Evolutionary conservation across 73 alveolate genomes (phyloP), one percentile per base, ranked within the genome.

Genomic region (Paramecium octaurelia): DNA sequence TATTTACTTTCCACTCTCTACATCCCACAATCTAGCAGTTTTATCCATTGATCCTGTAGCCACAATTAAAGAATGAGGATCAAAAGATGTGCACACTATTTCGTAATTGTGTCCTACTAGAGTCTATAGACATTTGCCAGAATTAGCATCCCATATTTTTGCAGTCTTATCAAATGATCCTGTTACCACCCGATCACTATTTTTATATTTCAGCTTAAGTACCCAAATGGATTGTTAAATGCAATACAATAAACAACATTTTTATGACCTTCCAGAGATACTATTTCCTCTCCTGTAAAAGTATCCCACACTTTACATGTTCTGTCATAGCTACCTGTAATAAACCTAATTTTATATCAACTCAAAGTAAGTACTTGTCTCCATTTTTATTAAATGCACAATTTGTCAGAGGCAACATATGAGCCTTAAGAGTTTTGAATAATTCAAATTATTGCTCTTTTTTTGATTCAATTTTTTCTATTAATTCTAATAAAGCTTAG

Each of bases 231-330:
- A 93, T 98, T 98, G 95, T 99, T 99, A 95, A 99, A 99, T 60
- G 99, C 99, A 69, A 99, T 98, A 20, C 99, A 93, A 94, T 99
- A 99, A 38, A 99, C 99, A 86, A 98, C 99, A 95, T 98, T 99
- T 92, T 97, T 98, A 97, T 98, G 99, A 20, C 99, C 99, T 68
- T 97, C 99, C 21, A 99, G 93, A 54, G 99, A 93, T 85, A 95
- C 97, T 29, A 98, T 95, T 94, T 97, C 99, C 77, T 98, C 97
- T 29, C 92, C 86, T 1, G 99, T 95, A 90, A 92, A 93, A 18
- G 99, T 99, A 85, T 99, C 99, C 99, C 99, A 99, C 58, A 99
- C 99, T 89, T 98, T 97, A 95, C 99, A 98, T 18, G 99, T 99
- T 93, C 99, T 96, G 94, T 99, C 99, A 92, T 99, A 99, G 83